Conservation (phyloP, 176 grass and related monocot species). For the Ananas comosus region DNA sequence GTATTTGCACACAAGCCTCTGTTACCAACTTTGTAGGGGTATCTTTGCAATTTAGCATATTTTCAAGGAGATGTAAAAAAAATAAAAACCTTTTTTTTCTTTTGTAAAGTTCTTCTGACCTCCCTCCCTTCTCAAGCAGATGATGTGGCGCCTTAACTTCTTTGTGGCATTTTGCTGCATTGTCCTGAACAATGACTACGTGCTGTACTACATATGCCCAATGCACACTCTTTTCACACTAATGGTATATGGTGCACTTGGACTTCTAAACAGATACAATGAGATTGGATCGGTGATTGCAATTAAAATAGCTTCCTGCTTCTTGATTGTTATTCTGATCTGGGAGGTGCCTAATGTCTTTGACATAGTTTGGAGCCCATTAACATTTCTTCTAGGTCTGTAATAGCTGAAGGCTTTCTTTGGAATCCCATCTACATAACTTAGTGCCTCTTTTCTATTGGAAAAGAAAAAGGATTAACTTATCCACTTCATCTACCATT, state of each 20-base stretch:
- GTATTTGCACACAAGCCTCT: no score
- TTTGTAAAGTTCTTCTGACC: slow-evolving; percentile 20
- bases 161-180: slow-evolving; percentile 93
- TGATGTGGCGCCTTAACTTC: slow-evolving; percentile 99
- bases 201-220: slow-evolving; percentile 95
- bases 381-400: slow-evolving; percentile 74
- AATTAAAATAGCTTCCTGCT: slow-evolving; percentile 67
- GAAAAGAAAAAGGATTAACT: slow-evolving; percentile 4
- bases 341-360: slow-evolving; percentile 94
- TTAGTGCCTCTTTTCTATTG: slow-evolving; percentile 3
- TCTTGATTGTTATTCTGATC: slow-evolving; percentile 77
- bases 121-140: slow-evolving; percentile 48
- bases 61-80: no score
- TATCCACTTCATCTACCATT: slow-evolving; percentile 12
- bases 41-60: no score
- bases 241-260: slow-evolving; percentile 94
- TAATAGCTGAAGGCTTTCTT: slow-evolving; percentile 21
- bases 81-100: slow-evolving; percentile 2
- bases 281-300: slow-evolving; percentile 77
- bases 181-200: slow-evolving; percentile 84
- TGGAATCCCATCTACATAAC: background rate
- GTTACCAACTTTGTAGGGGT: no score
- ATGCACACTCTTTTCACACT: slow-evolving; percentile 99
- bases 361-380: slow-evolving; percentile 82
- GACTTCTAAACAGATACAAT: slow-evolving; percentile 92